Evolutionary conservation across 2,329 filamentous ascomycete species (phyloP).

Genomic region (Aspergillus fumigatiaffinis): DNA sequence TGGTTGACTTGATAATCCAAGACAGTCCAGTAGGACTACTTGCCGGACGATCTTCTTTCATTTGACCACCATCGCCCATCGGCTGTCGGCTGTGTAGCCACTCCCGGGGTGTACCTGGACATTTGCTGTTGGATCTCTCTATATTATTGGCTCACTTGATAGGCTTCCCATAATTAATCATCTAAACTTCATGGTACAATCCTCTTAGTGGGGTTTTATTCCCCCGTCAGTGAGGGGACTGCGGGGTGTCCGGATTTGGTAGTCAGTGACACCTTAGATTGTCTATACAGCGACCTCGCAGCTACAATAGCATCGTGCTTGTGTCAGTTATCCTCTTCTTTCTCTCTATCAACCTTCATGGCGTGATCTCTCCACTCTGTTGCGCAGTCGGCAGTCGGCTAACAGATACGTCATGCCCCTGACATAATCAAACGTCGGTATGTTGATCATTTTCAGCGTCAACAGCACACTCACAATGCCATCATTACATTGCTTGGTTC

Average conservation of each 20-base stretch:
- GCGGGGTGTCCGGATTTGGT: not conserved
- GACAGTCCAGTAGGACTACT: not conserved
- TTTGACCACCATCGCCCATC: conserved; percentile 7
- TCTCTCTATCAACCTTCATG: not conserved
- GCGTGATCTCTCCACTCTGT: not conserved
- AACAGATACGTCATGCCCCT: conserved; percentile 3
- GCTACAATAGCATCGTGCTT: not conserved
- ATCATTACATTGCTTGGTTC: not conserved
- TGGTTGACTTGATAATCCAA: not conserved
- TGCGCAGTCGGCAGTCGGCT: conserved; percentile 11
- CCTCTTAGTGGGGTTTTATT: not conserved
- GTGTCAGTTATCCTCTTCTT: not conserved
- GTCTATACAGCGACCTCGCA: not conserved
- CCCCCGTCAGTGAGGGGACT: not conserved
- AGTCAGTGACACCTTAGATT: not conserved
- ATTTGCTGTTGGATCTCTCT: not conserved
- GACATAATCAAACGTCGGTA: not conserved
- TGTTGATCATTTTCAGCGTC: not conserved
- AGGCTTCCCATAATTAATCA: not conserved
- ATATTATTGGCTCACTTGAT: not conserved
- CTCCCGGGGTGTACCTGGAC: not conserved
- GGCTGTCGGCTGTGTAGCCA: conserved; percentile 12
- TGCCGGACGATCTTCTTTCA: no score
- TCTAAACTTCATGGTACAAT: not conserved
- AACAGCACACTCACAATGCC: not conserved